Evolutionary conservation across 495 filamentous ascomycete species (phyloP).

Genomic region (Achaetomiella virescens): DNA sequence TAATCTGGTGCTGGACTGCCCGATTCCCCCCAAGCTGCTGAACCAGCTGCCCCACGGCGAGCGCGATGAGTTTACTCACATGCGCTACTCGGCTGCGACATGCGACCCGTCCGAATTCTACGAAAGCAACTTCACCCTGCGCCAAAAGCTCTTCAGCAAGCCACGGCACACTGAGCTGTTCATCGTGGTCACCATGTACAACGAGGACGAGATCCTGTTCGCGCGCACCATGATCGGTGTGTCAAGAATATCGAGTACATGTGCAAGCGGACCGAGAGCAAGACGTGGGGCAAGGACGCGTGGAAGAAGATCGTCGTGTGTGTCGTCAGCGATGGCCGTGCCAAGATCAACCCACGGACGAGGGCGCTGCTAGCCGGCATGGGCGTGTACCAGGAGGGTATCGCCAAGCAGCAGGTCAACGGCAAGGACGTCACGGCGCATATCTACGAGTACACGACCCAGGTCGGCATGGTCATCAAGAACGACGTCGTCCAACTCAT

Average conservation of each 20-base stretch:
- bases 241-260: conserved; percentile 98
- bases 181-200: conserved; percentile 98
- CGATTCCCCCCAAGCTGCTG: conserved; percentile 82
- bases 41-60: conserved; percentile 82
- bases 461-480: conserved; percentile 81
- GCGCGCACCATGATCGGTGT: conserved; percentile 96
- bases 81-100: conserved; percentile 95
- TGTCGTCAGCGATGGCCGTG: conserved; percentile 95
- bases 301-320: conserved; percentile 99
- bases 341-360: conserved; percentile 93
- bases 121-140: conserved; percentile 81
- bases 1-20: conserved; percentile 95
- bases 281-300: conserved; percentile 96
- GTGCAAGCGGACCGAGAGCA: conserved; percentile 82
- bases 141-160: conserved; percentile 91
- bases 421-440: conserved; percentile 95
- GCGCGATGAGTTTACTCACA: conserved; percentile 97
- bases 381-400: conserved; percentile 96
- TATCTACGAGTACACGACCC: conserved; percentile 98
- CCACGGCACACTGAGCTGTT: conserved; percentile 92
- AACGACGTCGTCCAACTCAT: conserved; percentile 80
- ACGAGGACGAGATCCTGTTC: conserved; percentile 95
- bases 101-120: conserved; percentile 90
- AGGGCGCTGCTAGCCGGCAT: conserved; percentile 84
- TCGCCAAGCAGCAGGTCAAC: conserved; percentile 97